phyloP scores from a whole-genome alignment of 805 yeast species.

The Spathaspora sp. region DNA sequence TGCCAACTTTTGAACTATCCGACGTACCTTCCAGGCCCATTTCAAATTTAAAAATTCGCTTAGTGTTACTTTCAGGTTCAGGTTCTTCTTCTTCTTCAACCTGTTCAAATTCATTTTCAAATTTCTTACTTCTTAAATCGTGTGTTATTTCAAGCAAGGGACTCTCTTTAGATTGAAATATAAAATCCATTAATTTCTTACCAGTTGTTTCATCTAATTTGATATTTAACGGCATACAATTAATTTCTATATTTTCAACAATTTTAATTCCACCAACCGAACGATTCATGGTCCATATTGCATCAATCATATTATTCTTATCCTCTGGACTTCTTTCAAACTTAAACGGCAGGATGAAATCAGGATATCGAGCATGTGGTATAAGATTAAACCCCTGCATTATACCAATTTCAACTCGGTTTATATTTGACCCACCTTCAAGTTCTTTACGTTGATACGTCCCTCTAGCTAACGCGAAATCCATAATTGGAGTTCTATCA shows the following conservation, averaged over 20 bases:
- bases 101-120: background rate
- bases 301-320: conserved; percentile 20
- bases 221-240: conserved; percentile 34
- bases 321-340: background rate
- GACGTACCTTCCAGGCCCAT: background rate
- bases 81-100: conserved; percentile 5
- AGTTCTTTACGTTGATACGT: conserved; percentile 27
- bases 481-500: conserved; percentile 36
- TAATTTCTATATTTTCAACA: conserved; percentile 35
- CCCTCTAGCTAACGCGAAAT: conserved; percentile 33
- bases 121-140: conserved; percentile 5
- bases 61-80: background rate
- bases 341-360: conserved; percentile 29
- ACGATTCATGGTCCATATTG: conserved; percentile 41
- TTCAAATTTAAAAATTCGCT: background rate
- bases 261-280: conserved; percentile 41
- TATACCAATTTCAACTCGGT: conserved; percentile 30
- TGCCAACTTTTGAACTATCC: background rate
- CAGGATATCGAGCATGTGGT: conserved; percentile 26
- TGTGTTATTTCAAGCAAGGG: conserved; percentile 1
- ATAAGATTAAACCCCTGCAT: conserved; percentile 37
- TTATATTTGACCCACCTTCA: conserved; percentile 40
- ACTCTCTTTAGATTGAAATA: conserved; percentile 26
- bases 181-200: conserved; percentile 31
- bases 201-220: conserved; percentile 39